phyloP scores from a whole-genome alignment of 371 early-diverging fungal genomes.

The Mucor velutinosus region DNA sequence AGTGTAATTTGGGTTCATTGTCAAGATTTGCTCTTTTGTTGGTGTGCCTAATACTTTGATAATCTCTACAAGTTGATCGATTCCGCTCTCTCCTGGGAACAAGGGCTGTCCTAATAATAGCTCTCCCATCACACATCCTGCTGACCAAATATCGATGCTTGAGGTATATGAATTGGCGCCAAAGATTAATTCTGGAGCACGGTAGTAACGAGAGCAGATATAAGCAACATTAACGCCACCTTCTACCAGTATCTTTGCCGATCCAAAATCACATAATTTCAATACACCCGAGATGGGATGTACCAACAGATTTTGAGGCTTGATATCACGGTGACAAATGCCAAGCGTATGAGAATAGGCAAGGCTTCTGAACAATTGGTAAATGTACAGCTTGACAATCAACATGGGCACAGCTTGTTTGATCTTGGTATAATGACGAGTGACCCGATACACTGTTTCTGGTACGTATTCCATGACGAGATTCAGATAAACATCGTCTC shows the following conservation, averaged over 20 bases:
- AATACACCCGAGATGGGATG: slow-evolving; percentile 85
- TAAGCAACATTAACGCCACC: slow-evolving; percentile 95
- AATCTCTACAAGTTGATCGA: slow-evolving; percentile 98
- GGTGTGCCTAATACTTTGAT: slow-evolving; percentile 99
- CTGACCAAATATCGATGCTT: slow-evolving; percentile 94
- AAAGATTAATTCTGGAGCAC: slow-evolving; percentile 97
- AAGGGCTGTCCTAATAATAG: slow-evolving; percentile 92
- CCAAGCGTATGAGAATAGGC: slow-evolving; percentile 96
- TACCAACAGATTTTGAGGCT: slow-evolving; percentile 98
- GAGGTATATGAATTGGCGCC: slow-evolving; percentile 90
- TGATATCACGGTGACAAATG: slow-evolving; percentile 93
- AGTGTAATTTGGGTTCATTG: slow-evolving; percentile 94
- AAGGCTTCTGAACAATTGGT: slow-evolving; percentile 93
- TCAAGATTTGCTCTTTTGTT: slow-evolving; percentile 87
- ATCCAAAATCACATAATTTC: slow-evolving; percentile 98
- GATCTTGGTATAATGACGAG: slow-evolving; percentile 75
- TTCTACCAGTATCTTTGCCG: slow-evolving; percentile 88
- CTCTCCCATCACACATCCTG: slow-evolving; percentile 98
- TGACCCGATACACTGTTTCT: slow-evolving; percentile 81
- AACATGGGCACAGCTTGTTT: slow-evolving; percentile 92
- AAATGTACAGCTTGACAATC: slow-evolving; percentile 92
- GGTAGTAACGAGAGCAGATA: slow-evolving; percentile 97
- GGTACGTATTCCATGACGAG: slow-evolving; percentile 83
- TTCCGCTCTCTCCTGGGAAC: slow-evolving; percentile 97
- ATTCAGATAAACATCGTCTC: slow-evolving; percentile 83